These are phyloP conservation scores for Metrosideros polymorpha DNA, from an alignment of 441 rosid genomes.

Conservation along the genomic window DNA sequence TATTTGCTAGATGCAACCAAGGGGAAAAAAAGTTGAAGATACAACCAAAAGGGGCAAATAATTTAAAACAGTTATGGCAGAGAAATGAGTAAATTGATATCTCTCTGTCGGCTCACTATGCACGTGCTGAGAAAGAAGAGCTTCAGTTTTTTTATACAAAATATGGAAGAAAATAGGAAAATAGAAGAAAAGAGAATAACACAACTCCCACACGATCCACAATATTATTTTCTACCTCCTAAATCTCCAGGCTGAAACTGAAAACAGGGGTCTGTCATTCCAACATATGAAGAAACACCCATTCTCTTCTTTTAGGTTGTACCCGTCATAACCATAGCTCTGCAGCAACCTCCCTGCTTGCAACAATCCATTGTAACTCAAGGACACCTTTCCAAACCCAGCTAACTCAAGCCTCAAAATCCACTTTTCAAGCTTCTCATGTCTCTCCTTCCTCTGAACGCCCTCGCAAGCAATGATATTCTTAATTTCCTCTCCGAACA, in stretches of 20 bases:
- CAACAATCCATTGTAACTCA: constrained; percentile 72
- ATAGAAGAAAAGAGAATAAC: neutral
- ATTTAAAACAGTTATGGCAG: neutral
- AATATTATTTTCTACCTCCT: constrained; percentile 34
- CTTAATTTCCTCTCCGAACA: constrained; percentile 87
- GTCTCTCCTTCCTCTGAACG: constrained; percentile 73
- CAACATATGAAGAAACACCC: constrained; percentile 74
- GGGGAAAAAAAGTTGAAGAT: neutral
- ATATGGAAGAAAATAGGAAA: neutral
- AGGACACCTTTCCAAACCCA: constrained; percentile 71
- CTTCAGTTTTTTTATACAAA: constrained; percentile 23
- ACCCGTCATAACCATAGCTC: constrained; percentile 62
- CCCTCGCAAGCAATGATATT: constrained; percentile 89
- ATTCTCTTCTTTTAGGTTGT: constrained; percentile 74
- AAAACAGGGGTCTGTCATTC: constrained; percentile 70
- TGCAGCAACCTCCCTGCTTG: constrained; percentile 68
- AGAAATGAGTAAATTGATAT: neutral
- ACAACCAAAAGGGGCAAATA: neutral
- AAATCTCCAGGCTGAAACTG: constrained; percentile 82
- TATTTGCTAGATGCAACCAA: neutral
- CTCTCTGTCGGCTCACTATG: constrained; percentile 2
- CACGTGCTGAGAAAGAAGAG: constrained; percentile 11
- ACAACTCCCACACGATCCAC: neutral
- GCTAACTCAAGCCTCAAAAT: constrained; percentile 62
- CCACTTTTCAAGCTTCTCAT: constrained; percentile 94